Evolutionary conservation across 768 basidiomycete species (phyloP).

Genomic region (Collybia nuda): DNA sequence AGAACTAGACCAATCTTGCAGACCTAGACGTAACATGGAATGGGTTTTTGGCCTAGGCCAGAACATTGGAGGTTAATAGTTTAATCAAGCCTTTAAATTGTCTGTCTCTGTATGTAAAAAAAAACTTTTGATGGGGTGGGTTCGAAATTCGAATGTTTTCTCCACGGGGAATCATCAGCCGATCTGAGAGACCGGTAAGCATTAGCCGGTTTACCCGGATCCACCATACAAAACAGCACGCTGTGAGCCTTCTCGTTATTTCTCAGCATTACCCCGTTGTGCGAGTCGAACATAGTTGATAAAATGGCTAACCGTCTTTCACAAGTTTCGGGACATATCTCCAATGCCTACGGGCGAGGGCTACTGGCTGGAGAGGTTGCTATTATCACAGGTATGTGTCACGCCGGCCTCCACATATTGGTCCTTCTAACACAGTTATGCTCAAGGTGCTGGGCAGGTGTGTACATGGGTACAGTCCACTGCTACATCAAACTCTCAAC

Average conservation of each 20-base stretch:
- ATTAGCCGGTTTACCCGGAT: too few species aligned
- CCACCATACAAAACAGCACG: neutral
- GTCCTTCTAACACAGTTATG: neutral
- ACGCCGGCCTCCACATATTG: neutral
- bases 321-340: conserved; percentile 72
- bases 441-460: conserved; percentile 74
- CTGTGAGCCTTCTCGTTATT: neutral
- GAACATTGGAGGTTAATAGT: too few species aligned
- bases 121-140: too few species aligned
- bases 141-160: too few species aligned
- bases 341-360: conserved; percentile 52
- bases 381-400: conserved; percentile 74
- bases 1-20: too few species aligned
- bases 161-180: too few species aligned
- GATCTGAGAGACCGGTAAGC: too few species aligned
- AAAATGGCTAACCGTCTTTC: conserved; percentile 57
- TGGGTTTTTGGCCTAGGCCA: too few species aligned
- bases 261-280: neutral
- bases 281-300: neutral
- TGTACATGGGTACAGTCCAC: neutral
- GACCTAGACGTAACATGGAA: too few species aligned
- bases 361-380: conserved; percentile 77
- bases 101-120: too few species aligned
- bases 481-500: neutral
- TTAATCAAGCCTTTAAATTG: too few species aligned